Evolutionary conservation across 2,329 filamentous ascomycete species (phyloP).

Genomic region (Fusarium tupiense): DNA sequence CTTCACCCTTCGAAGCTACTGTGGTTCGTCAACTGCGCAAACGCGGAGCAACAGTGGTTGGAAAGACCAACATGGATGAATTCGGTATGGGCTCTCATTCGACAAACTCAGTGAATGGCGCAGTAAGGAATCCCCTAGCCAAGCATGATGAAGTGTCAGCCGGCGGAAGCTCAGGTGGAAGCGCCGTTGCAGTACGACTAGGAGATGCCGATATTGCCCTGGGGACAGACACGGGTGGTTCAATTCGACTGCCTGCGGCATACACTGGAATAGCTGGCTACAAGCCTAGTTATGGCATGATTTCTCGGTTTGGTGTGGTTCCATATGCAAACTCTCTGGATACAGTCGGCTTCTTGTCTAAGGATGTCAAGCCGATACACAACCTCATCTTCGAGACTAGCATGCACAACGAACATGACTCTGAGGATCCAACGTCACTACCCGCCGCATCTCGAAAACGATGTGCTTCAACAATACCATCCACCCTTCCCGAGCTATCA

Average conservation of each 20-base stretch:
- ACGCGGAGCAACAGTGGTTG: slow-evolving; percentile 71
- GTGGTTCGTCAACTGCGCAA: slow-evolving; percentile 75
- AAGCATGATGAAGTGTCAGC: slow-evolving; percentile 65
- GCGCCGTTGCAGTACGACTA: slow-evolving; percentile 81
- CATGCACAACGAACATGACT: slow-evolving; percentile 67
- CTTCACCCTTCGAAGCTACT: slow-evolving; percentile 83
- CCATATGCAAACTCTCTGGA: slow-evolving; percentile 94
- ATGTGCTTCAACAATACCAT: slow-evolving; percentile 48
- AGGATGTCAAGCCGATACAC: slow-evolving; percentile 60
- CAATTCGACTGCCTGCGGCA: slow-evolving; percentile 85
- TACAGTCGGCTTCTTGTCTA: slow-evolving; percentile 82
- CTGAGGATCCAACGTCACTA: slow-evolving; percentile 79
- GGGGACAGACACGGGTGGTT: slow-evolving; percentile 94
- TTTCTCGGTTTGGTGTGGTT: slow-evolving; percentile 87
- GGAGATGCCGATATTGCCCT: slow-evolving; percentile 71
- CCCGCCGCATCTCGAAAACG: slow-evolving; percentile 62
- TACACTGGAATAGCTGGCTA: slow-evolving; percentile 87
- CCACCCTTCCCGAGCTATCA: slow-evolving; percentile 40
- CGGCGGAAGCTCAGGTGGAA: slow-evolving; percentile 93
- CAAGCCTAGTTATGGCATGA: slow-evolving; percentile 89
- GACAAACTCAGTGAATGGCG: slow-evolving; percentile 72
- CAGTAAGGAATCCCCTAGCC: slow-evolving; percentile 65
- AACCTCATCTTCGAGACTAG: slow-evolving; percentile 61
- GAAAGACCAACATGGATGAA: slow-evolving; percentile 94
- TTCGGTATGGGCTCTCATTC: slow-evolving; percentile 96